Evolutionary conservation across 1,284 basidiomycete species (phyloP).

Genomic region (Lignosus rhinocerotis): DNA sequence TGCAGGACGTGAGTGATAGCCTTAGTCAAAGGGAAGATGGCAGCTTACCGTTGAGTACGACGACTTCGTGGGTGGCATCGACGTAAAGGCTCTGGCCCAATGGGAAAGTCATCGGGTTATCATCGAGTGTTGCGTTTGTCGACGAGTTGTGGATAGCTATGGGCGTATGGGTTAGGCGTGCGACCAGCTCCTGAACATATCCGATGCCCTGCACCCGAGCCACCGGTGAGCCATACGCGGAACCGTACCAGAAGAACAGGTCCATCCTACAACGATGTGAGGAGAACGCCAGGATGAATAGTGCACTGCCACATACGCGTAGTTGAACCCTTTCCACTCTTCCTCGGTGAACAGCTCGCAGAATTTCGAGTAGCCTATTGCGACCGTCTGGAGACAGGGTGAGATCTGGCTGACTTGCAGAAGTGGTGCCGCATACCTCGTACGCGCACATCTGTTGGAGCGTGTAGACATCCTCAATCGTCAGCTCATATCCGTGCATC

Average conservation of each 20-base stretch:
- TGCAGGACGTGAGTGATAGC: conserved; percentile 26
- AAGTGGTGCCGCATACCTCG: conserved; percentile 49
- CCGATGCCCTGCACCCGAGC: conserved; percentile 82
- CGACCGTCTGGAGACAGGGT: conserved; percentile 64
- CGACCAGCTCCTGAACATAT: conserved; percentile 80
- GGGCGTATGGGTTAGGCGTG: conserved; percentile 76
- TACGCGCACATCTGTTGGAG: conserved; percentile 85
- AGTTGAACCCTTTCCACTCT: conserved; percentile 90
- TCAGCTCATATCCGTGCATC: conserved; percentile 66
- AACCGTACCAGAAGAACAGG: conserved; percentile 56
- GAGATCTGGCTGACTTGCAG: not conserved
- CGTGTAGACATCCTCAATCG: conserved; percentile 69
- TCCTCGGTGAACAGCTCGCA: conserved; percentile 88
- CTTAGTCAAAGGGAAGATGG: not conserved
- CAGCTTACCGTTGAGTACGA: conserved; percentile 71
- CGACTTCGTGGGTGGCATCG: conserved; percentile 85
- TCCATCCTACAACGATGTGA: conserved; percentile 33
- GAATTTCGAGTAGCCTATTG: conserved; percentile 87
- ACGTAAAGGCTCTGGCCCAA: conserved; percentile 81
- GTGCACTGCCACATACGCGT: conserved; percentile 52
- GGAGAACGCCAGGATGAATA: not conserved
- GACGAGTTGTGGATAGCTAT: conserved; percentile 71
- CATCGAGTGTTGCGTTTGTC: conserved; percentile 79
- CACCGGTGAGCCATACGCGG: conserved; percentile 79
- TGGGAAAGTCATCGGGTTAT: conserved; percentile 75